Conservation (phyloP, 2,329 filamentous ascomycete species). For the Fusarium musae region DNA sequence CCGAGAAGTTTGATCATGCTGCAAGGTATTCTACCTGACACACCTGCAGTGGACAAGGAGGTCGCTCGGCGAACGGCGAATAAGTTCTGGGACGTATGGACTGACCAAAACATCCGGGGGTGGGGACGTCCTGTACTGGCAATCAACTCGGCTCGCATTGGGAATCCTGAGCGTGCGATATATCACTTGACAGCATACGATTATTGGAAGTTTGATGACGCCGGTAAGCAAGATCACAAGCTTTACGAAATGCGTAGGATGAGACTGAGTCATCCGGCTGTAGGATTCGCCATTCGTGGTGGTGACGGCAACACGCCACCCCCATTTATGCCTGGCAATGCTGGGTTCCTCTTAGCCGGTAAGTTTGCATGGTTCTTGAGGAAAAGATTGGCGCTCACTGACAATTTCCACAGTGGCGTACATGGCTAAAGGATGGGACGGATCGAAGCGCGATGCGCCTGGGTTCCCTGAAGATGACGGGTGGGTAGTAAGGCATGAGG, state of each 20-base stretch:
- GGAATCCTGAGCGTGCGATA: conserved; percentile 55
- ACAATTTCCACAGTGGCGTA: conserved; percentile 46
- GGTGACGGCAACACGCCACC: conserved; percentile 45
- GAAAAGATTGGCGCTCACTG: fast-evolving
- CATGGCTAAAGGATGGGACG: conserved; percentile 47
- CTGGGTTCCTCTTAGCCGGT: conserved; percentile 50
- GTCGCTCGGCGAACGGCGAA: conserved; percentile 52
- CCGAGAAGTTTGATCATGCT: conserved; percentile 59
- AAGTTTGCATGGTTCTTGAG: neutral
- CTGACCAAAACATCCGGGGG: conserved; percentile 54
- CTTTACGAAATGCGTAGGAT: fast-evolving
- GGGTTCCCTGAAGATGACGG: conserved; percentile 51
- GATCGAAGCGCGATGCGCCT: conserved; percentile 44
- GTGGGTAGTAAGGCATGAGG: conserved; percentile 51
- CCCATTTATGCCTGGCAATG: conserved; percentile 53
- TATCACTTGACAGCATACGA: conserved; percentile 54
- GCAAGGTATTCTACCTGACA: conserved; percentile 56
- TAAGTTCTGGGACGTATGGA: conserved; percentile 54
- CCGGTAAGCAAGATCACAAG: conserved; percentile 37
- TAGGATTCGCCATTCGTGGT: conserved; percentile 46
- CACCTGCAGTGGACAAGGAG: conserved; percentile 50
- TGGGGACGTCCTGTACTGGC: conserved; percentile 61
- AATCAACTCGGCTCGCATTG: conserved; percentile 57
- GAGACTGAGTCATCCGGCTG: neutral
- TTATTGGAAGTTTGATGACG: conserved; percentile 56